Conservation (phyloP, 768 basidiomycete species). For the Termitomyces titanicus region DNA sequence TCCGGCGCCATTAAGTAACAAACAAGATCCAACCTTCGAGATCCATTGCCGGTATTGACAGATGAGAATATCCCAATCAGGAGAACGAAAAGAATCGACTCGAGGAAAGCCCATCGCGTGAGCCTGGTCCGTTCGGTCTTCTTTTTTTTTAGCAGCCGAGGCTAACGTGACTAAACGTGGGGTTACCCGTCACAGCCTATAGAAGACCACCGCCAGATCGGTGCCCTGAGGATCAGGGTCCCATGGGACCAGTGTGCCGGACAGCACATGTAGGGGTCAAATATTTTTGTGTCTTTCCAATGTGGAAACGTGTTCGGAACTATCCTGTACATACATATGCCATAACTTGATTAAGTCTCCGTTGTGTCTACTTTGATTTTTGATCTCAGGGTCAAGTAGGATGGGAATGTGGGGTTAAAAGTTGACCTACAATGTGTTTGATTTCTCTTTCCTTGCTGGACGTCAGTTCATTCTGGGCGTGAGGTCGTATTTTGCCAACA, state of each 20-base stretch:
- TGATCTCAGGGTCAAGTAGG: slow-evolving; percentile 29
- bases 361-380: slow-evolving; percentile 16
- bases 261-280: slow-evolving; percentile 29
- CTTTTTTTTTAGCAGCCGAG: slow-evolving; percentile 18
- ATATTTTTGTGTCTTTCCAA: slow-evolving; percentile 30
- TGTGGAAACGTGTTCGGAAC: slow-evolving; percentile 33
- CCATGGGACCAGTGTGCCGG: slow-evolving; percentile 19
- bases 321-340: slow-evolving; percentile 18
- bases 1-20: slow-evolving; percentile 63
- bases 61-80: slow-evolving; percentile 35
- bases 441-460: background rate
- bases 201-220: slow-evolving; percentile 24
- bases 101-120: slow-evolving; percentile 14
- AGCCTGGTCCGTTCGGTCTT: slow-evolving; percentile 17
- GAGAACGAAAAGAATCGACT: slow-evolving; percentile 17
- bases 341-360: slow-evolving; percentile 24
- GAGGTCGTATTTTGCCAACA: slow-evolving; percentile 10
- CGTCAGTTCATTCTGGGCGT: slow-evolving; percentile 1
- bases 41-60: slow-evolving; percentile 39
- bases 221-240: slow-evolving; percentile 39
- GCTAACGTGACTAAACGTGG: slow-evolving; percentile 26
- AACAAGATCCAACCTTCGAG: slow-evolving; percentile 38
- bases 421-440: slow-evolving; percentile 1
- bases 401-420: slow-evolving; percentile 14
- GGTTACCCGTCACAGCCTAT: slow-evolving; percentile 22